phyloP scores from a whole-genome alignment of 2,329 filamentous ascomycete genomes.

The Mollisiaceae sp. region DNA sequence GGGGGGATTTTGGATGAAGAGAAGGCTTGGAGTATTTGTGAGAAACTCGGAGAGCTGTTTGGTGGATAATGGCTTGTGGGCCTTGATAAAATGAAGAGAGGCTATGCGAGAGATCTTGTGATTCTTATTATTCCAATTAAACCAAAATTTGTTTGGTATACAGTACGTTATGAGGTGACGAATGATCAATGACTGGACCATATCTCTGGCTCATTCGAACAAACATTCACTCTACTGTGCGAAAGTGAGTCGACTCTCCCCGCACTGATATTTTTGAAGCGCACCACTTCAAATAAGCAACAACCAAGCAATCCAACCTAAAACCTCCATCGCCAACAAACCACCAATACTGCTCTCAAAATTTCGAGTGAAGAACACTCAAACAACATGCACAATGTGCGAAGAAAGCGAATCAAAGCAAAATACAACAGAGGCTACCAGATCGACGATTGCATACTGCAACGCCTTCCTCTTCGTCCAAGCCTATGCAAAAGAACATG shows the following conservation, averaged over 20 bases:
- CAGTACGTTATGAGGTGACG: neutral
- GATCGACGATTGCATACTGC: neutral
- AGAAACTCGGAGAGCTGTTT: neutral
- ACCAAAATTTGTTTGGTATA: neutral
- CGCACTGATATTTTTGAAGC: neutral
- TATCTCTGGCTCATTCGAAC: too few species aligned
- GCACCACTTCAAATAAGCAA: neutral
- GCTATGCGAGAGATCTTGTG: neutral
- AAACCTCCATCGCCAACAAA: neutral
- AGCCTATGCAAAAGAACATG: neutral
- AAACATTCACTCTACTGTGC: neutral
- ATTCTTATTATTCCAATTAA: neutral
- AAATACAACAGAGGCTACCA: neutral
- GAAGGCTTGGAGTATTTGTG: neutral
- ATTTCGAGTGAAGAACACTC: neutral
- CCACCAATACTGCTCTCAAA: neutral
- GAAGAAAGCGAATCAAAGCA: neutral
- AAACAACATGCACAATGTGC: neutral
- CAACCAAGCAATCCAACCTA: neutral
- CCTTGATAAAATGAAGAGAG: neutral
- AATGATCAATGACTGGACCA: neutral
- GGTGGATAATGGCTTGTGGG: neutral
- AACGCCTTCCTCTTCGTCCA: neutral
- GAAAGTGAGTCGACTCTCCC: neutral
- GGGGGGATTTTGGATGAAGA: neutral